These are phyloP conservation scores for sorghum (Sorghum bicolor) DNA, from an alignment of 176 grass and related monocot genomes.

Conservation along the genomic window DNA sequence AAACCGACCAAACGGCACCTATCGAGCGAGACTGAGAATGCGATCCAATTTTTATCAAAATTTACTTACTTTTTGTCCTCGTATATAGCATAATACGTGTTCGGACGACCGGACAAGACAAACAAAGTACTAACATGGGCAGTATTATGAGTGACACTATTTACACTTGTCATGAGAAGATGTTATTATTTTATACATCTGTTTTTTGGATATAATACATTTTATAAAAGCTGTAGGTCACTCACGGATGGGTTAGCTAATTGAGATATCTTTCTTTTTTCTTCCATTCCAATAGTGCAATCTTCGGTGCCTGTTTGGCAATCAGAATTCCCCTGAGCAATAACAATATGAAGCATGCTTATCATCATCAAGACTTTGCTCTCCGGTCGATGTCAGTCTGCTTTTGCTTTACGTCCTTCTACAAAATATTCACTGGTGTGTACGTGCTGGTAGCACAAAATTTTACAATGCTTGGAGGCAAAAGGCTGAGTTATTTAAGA, in stretches of 20 bases:
- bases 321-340: constrained; percentile 3
- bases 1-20: background rate
- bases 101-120: too few species aligned
- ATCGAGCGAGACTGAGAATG: background rate
- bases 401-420: background rate
- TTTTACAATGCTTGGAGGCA: background rate
- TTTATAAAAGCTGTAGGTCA: background rate
- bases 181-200: background rate
- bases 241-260: background rate
- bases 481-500: background rate
- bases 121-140: too few species aligned
- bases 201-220: background rate
- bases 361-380: constrained; percentile 6
- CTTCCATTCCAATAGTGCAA: background rate
- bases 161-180: background rate
- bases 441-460: constrained; percentile 11
- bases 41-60: too few species aligned
- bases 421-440: constrained; percentile 26
- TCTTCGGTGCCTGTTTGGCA: background rate
- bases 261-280: background rate
- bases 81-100: too few species aligned
- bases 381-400: background rate
- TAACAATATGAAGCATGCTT: background rate
- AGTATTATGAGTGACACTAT: too few species aligned
- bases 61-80: too few species aligned